phyloP scores from a whole-genome alignment of 1,284 basidiomycete species.

The Ganoderma meredithae region DNA sequence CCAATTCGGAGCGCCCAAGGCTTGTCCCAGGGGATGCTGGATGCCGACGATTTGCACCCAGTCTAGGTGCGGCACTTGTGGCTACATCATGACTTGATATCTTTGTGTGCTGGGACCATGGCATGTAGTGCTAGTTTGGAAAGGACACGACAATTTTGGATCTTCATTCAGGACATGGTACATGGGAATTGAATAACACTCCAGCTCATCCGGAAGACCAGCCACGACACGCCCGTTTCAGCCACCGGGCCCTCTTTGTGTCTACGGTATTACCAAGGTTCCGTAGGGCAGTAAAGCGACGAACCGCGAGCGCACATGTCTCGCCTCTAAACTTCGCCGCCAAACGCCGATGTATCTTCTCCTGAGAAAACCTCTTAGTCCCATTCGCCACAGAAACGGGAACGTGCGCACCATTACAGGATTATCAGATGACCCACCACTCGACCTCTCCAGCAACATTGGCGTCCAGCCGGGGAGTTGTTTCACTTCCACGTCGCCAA shows the following conservation, averaged over 20 bases:
- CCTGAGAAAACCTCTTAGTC: slow-evolving; percentile 37
- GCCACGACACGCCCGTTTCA: slow-evolving; percentile 41
- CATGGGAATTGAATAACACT: not conserved
- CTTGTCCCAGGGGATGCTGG: slow-evolving; percentile 11
- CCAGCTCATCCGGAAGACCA: slow-evolving; percentile 32
- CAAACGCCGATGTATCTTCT: slow-evolving; percentile 51
- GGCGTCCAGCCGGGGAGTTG: slow-evolving; percentile 35
- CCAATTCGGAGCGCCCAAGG: not conserved
- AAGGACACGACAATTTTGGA: not conserved
- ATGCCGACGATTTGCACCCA: slow-evolving; percentile 15
- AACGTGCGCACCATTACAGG: slow-evolving; percentile 24
- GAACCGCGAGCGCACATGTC: slow-evolving; percentile 58
- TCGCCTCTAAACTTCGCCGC: slow-evolving; percentile 58
- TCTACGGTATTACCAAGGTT: slow-evolving; percentile 34
- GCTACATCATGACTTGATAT: not conserved
- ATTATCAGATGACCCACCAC: not conserved
- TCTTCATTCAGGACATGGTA: not conserved
- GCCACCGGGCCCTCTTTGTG: slow-evolving; percentile 42
- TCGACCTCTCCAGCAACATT: not conserved
- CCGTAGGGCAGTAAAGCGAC: slow-evolving; percentile 48
- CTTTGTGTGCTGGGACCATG: not conserved
- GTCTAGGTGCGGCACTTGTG: slow-evolving; percentile 17
- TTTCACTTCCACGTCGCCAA: slow-evolving; percentile 47
- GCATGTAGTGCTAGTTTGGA: not conserved
- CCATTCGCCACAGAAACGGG: not conserved